Base-by-base conservation (phyloP, 495 filamentous ascomycete genomes). In the Hypoxylon trugodes region DNA sequence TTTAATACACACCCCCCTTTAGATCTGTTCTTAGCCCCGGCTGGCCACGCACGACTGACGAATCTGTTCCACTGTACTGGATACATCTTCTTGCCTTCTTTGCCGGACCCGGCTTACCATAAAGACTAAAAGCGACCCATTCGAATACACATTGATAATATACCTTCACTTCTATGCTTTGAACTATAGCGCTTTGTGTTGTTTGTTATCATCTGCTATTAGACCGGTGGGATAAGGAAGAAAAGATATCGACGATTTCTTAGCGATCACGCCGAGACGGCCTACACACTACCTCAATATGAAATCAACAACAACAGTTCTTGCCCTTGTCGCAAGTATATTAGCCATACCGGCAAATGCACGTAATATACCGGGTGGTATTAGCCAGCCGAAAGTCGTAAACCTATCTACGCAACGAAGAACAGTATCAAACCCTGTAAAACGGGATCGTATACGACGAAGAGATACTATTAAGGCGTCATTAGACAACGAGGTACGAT, bases 401-500 rank as follows among this genome's bases (percentile, higher is more conserved):
- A 75, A 70, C 40, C 67, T 86, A 55, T 70, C 78, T 0, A 77
- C 81, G 7, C 55, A 81, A 59, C 75, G 82, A 61, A 77, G 67
- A 55, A 37, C 60, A 0, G 64, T 77, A 28, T 36, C 68, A 40
- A 74, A 82, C 54, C 81, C 79, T 12, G 24, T 77, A 24, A 59
- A 53, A 30, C 70, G 77, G 37, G 79, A 83, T 60, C 74, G 72
- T 54, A 65, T 83, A 66, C 71, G 81, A 61, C 78, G 75, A 54
- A 77, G 82, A 68, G 67, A 63, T 19, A 61, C 72, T 24, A 46
- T 80, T 25, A 68, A 77, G 71, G 76, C 70, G 47, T 59, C 59
- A 18, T 72, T 85, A 60, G 74, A 83, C 61, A 85, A 85, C 52
- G 72, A 77, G 72, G 82, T 84, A 55, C 15, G 62, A 43, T 21